Evolutionary conservation across 129 eudicot genomes (phyloP), one percentile per base, ranked within the genome.

Genomic region (Escallonia rubra): DNA sequence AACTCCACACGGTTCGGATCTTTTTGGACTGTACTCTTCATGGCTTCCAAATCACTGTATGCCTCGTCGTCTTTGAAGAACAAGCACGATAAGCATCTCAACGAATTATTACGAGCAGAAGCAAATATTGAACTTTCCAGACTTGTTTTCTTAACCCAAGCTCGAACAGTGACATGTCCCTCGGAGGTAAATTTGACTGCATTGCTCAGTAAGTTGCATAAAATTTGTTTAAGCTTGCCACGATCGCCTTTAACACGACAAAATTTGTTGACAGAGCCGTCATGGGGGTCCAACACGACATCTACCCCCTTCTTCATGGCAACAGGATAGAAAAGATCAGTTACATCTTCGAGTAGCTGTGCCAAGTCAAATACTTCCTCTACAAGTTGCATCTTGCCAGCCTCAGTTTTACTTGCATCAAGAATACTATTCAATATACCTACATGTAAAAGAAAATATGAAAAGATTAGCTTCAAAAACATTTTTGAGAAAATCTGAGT

Each of bases 121-220:
- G 52, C 71, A 23, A 70, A 53, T 14, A 65, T 53, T 5, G 78
- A 72, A 47, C 67, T 77, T 38, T 71, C 82, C 6, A 53, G 50
- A 45, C 62, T 62, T 0, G 81, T 82, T 59, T 78, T 86, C 69
- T 70, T 76, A 43, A 83, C 86, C 83, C 71, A 70, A 47, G 77
- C 90, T 3, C 89, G 82, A 51, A 92, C 81, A 1, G 75, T 62
- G 14, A 91, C 90, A 65, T 83, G 80, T 4, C 98, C 98, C 7
- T 88, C 85, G 6, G 87, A 67, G 12, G 98, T 92, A 45, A 88
- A 92, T 42, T 91, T 88, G 53, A 88, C 78, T 9, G 98, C 98
- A 59, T 91, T 92, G 70, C 89, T 92, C 14, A 88, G 54, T 64
- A 91, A 72, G 80, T 88, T 91, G 43, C 80, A 62, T 66, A 91